Percentiles rank a stretch among this genome's conserved stretches.
Conservation (phyloP, 805 yeast genomes). For the Kuraishia ogatae region DNA sequence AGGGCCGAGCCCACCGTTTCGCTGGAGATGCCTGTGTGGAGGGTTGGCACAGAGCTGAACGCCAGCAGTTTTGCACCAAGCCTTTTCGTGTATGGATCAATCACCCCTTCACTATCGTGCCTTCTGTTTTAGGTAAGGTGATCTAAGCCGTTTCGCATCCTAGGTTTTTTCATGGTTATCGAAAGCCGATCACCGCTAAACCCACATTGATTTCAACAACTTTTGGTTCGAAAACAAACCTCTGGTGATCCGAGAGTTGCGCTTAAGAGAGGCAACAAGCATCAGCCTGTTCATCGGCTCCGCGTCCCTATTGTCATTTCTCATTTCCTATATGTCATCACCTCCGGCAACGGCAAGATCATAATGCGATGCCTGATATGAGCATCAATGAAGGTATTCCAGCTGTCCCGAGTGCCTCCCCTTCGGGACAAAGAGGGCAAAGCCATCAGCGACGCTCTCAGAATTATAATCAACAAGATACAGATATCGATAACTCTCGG, state of each 20-base stretch:
- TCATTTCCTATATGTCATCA: neutral
- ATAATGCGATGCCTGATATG: neutral
- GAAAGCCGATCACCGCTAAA: neutral
- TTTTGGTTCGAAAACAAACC: too few relatives aligned
- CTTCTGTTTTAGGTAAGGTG: neutral
- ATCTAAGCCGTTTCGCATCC: neutral
- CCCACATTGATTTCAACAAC: neutral
- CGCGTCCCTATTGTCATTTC: neutral
- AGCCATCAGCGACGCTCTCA: neutral
- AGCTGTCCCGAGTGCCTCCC: neutral
- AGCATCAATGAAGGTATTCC: neutral
- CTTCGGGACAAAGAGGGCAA: neutral
- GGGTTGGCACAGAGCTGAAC: neutral
- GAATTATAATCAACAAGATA: neutral
- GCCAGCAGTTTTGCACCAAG: neutral
- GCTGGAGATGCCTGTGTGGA: too few relatives aligned
- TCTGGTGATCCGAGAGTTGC: neutral
- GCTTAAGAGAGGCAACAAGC: neutral
- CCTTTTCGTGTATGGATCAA: neutral
- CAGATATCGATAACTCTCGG: neutral
- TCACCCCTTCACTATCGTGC: neutral
- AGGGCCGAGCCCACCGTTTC: too few relatives aligned
- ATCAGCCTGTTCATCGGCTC: neutral
- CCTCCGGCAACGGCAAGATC: neutral
- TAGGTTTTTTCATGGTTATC: neutral